phyloP scores from a whole-genome alignment of 1,139 yeast genomes.

The Candida dubliniensis region DNA sequence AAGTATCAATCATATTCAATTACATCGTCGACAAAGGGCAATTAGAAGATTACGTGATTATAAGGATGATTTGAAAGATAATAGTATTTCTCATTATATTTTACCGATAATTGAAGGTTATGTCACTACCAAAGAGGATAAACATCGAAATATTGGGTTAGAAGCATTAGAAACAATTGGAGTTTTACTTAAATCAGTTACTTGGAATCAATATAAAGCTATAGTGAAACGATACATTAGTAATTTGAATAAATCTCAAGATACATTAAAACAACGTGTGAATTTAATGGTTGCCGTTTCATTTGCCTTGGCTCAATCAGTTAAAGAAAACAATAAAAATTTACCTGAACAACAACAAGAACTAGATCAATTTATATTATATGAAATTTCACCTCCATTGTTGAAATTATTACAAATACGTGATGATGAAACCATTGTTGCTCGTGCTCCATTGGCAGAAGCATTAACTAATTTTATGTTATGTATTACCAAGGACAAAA shows the following conservation, averaged over 20 bases:
- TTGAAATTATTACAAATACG: constrained; percentile 58
- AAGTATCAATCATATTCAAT: constrained; percentile 80
- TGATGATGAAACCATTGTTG: constrained; percentile 75
- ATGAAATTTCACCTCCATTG: constrained; percentile 64
- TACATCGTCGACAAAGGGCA: constrained; percentile 84
- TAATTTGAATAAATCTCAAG: constrained; percentile 46
- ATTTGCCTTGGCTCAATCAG: constrained; percentile 42
- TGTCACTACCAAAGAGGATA: constrained; percentile 61
- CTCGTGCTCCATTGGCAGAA: constrained; percentile 78
- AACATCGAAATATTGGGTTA: constrained; percentile 67
- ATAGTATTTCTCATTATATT: constrained; percentile 73
- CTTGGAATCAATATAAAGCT: constrained; percentile 83
- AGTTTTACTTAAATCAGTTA: constrained; percentile 53
- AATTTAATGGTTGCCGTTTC: constrained; percentile 65
- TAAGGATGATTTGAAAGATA: constrained; percentile 48
- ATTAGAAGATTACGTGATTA: constrained; percentile 53
- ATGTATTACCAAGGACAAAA: constrained; percentile 58
- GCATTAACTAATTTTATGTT: constrained; percentile 72
- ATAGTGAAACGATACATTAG: constrained; percentile 68
- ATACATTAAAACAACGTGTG: constrained; percentile 58
- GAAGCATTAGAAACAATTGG: constrained; percentile 72
- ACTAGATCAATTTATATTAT: constrained; percentile 53
- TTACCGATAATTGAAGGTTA: constrained; percentile 85
- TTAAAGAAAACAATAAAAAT: constrained; percentile 21
- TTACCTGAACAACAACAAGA: constrained; percentile 40